A percentile compares a stretch with the other conserved stretches of the same genome.
Conservation (phyloP, 179 eudicot species). For the Spergularia azorica region DNA sequence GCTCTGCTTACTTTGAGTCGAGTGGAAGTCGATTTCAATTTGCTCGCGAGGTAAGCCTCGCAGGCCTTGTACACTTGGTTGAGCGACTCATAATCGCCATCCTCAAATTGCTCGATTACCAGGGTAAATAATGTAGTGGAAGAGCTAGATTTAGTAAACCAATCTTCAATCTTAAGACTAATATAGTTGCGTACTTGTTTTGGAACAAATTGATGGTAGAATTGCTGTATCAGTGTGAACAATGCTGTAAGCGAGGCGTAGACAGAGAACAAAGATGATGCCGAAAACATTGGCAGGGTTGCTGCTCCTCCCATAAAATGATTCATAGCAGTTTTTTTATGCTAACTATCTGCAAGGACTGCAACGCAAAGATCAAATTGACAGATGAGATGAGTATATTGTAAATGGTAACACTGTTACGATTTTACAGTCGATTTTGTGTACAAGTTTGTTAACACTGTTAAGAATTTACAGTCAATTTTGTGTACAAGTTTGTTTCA, state of each 20-base stretch:
- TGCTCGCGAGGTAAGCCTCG: constrained; percentile 44
- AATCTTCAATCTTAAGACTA: constrained; percentile 22
- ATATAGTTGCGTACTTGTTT: constrained; percentile 35
- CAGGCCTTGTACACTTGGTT: constrained; percentile 51
- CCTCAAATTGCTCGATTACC: constrained; percentile 48
- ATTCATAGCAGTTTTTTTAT: constrained; percentile 12
- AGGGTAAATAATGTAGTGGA: constrained; percentile 37
- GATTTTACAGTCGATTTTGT: too few species aligned
- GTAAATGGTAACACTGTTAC: too few species aligned
- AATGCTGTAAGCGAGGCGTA: constrained; percentile 58
- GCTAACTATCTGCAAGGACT: constrained; percentile 1
- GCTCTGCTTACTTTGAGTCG: constrained; percentile 46
- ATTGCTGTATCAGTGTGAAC: constrained; percentile 46
- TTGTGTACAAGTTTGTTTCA: too few species aligned
- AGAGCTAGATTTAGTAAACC: constrained; percentile 23
- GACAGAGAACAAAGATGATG: constrained; percentile 47
- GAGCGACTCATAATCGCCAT: constrained; percentile 34
- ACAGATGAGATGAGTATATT: neutral
- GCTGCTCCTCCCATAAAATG: constrained; percentile 17
- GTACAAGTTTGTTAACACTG: too few species aligned
- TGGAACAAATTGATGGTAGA: constrained; percentile 48
- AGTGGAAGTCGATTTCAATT: constrained; percentile 34
- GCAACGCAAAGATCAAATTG: neutral
- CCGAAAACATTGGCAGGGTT: constrained; percentile 30
- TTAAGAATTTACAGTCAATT: too few species aligned